Base-by-base conservation (phyloP, 2,329 filamentous ascomycete species). In the Dendryphion nanum region DNA sequence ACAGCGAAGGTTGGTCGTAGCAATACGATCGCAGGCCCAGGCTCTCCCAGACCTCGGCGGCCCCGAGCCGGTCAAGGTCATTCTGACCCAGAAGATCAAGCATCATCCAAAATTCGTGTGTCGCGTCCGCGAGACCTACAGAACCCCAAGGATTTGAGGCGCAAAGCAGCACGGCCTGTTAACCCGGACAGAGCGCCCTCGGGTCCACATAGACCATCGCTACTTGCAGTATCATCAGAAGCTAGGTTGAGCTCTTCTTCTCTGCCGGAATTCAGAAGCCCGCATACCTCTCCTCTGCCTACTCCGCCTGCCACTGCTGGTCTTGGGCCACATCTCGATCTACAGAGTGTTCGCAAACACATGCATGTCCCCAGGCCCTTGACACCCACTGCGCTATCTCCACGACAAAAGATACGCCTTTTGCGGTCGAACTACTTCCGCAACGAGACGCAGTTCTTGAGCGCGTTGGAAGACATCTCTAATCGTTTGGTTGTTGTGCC, bases 401-500 rank as follows among this genome's bases (percentile, higher is more conserved):
- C 70, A 4, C 66, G 72, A 8, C 84, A 90, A 59, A 88, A 87
- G 60, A 77, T 81, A n/a, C 81, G 82, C 33, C 67, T 89, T 7
- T 61, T 93, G 44, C 75, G 86, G 39, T 85, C 89, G 42, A 87
- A 93, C 61, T 93, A 93, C 63, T 93, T 91, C 59, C 76, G 86
- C 37, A 87, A 82, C 44, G 78, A 93, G 64, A 90, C 86, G 1
- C 84, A 88, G 50, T 90, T 93, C 57, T 61, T 93, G 44, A 85
- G 82, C 3, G 87, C 87, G 1, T 74, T 93, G 13, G 86, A 91
- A 61, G 84, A 86, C 49, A 91, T 93, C 37, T 93, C 87, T 3
- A 90, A 89, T 58, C 81, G 86, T n/a, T 70, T 93, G 30, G 85
- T 93, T 5, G 76, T 85, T 37, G 87, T 93, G 4, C 87, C 87